phyloP scores from a whole-genome alignment of 768 basidiomycete genomes.

The Clitopilus hobsonii region DNA sequence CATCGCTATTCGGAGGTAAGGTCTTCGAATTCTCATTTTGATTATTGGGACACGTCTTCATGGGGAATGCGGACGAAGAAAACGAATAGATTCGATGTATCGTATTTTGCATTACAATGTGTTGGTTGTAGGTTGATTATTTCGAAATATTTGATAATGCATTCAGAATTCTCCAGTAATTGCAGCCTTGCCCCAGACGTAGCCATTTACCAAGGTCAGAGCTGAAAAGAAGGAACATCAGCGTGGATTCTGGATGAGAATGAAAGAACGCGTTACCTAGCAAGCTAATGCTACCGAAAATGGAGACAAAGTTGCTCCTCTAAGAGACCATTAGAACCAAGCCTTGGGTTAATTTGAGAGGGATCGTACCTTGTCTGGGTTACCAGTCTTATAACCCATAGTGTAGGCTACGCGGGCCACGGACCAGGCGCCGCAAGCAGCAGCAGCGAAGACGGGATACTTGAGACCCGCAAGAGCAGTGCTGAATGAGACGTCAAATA shows the following conservation, averaged over 20 bases:
- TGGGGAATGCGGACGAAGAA: too few species aligned
- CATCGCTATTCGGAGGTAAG: too few species aligned
- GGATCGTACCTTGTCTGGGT: slow-evolving; percentile 32
- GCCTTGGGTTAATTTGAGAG: neutral
- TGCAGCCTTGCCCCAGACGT: neutral
- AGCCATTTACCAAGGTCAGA: neutral
- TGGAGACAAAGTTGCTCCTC: neutral
- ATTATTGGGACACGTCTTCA: too few species aligned
- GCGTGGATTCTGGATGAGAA: neutral
- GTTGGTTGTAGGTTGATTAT: neutral
- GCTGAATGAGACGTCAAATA: slow-evolving; percentile 16
- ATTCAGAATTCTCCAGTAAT: neutral
- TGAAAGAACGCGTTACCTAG: neutral
- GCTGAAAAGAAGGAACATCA: neutral
- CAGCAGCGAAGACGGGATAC: slow-evolving; percentile 31
- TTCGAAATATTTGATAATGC: too few species aligned
- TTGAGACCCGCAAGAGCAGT: slow-evolving; percentile 34
- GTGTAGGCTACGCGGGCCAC: slow-evolving; percentile 35
- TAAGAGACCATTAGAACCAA: neutral
- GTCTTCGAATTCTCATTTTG: too few species aligned
- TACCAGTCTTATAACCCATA: slow-evolving; percentile 34
- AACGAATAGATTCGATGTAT: too few species aligned
- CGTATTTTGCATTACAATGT: too few species aligned
- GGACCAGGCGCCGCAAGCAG: slow-evolving; percentile 29
- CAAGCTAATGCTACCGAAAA: neutral